Evolutionary conservation across 2,329 filamentous ascomycete species (phyloP).

Genomic region (Xylariaceae sp.): DNA sequence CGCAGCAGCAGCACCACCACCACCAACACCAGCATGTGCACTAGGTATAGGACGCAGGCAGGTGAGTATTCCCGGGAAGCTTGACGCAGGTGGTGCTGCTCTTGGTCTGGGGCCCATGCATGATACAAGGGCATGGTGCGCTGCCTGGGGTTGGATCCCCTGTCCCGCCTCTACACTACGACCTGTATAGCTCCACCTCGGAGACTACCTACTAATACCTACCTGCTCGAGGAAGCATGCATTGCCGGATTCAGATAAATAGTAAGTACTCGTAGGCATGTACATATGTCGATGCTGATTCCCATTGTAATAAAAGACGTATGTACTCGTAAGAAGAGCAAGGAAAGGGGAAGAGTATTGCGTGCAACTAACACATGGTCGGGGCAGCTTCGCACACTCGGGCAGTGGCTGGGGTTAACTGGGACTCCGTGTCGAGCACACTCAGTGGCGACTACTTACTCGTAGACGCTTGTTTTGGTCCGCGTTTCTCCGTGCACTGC

Average conservation of each 20-base stretch:
- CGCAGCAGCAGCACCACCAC: conserved; percentile 3
- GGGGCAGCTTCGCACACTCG: neutral
- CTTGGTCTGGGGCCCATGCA: conserved; percentile 26
- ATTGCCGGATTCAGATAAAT: neutral
- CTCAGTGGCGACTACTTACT: neutral
- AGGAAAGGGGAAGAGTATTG: neutral
- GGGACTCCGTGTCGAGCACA: neutral
- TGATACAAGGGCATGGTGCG: conserved; percentile 26
- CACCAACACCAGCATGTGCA: too few species aligned
- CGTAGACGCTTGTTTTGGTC: neutral
- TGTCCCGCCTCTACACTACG: conserved; percentile 4
- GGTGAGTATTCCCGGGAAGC: conserved; percentile 10
- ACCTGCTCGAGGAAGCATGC: neutral
- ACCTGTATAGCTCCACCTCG: conserved; percentile 12
- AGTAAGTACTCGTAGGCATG: neutral
- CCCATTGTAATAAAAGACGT: neutral
- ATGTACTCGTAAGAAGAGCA: neutral
- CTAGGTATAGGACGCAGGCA: neutral
- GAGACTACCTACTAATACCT: neutral
- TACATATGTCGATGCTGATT: neutral
- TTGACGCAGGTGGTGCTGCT: conserved; percentile 25
- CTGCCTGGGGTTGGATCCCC: conserved; percentile 24
- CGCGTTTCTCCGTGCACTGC: neutral
- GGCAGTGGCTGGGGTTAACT: neutral
- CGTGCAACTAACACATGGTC: neutral